phyloP scores from a whole-genome alignment of 345 rosid genomes.

The Excoecaria agallocha region DNA sequence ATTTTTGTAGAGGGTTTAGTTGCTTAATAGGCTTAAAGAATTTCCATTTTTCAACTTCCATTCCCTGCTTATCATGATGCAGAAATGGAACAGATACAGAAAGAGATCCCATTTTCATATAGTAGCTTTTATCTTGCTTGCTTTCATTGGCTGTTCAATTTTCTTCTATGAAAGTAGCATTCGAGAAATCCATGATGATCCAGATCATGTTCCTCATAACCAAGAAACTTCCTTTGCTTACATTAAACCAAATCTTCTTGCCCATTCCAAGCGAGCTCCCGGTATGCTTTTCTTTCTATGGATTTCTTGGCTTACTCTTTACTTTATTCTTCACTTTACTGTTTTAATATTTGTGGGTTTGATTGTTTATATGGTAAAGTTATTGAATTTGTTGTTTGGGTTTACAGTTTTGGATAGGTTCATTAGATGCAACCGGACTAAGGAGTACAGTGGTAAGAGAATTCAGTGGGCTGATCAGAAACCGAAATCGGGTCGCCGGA shows the following conservation, averaged over 20 bases:
- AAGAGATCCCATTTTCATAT: constrained; percentile 67
- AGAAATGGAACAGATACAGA: constrained; percentile 67
- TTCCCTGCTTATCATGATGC: constrained; percentile 35
- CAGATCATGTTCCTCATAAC: constrained; percentile 22
- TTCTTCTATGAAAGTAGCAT: constrained; percentile 61
- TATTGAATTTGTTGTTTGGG: not conserved
- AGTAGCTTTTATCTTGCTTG: constrained; percentile 41
- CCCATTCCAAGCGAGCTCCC: constrained; percentile 17
- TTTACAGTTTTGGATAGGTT: constrained; percentile 76
- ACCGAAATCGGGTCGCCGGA: constrained; percentile 27
- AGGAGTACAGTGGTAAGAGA: constrained; percentile 61
- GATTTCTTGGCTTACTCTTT: not conserved
- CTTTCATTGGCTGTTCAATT: constrained; percentile 42
- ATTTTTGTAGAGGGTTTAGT: not conserved
- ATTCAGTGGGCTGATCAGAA: constrained; percentile 47
- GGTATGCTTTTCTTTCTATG: constrained; percentile 33
- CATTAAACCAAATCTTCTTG: constrained; percentile 56
- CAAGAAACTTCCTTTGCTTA: constrained; percentile 30
- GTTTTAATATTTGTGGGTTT: not conserved
- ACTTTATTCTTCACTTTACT: not conserved
- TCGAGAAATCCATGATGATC: constrained; percentile 47
- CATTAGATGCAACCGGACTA: constrained; percentile 65
- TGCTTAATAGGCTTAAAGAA: not conserved
- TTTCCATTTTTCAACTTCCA: not conserved
- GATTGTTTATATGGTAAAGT: not conserved